Evolutionary conservation across 139 green algal genomes (phyloP), one percentile per base, ranked within the genome.

Genomic region (Eudorina sp.): DNA sequence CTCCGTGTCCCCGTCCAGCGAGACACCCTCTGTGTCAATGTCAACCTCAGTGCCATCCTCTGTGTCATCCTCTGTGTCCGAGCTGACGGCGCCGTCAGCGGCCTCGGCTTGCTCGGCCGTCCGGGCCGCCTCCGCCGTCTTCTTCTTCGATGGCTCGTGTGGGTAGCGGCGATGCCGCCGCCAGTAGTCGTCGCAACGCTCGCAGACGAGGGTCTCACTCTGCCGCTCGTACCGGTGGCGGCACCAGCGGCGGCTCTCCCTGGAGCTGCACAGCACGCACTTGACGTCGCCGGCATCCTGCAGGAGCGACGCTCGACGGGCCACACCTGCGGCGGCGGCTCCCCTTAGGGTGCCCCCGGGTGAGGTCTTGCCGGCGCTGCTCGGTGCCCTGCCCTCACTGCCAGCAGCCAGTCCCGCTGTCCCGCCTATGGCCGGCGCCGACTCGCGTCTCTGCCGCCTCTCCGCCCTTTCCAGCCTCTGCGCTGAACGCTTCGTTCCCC

Each of bases 151-250:
- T 29, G 19, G 19, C 69, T 77, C 51, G 36, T 9, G 25, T 11
- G 78, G 58, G 40, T 85, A 85, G 18, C 4, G 6, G 6, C 40
- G 9, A 19, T 85, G 78, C 0, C 78, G 55, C 27, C 78, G 55
- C 16, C 25, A 75, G 38, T 75, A 74, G 53, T 85, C 78, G 13
- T 85, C 78, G 58, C 78, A 85, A 0, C 55, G 55, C 38, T 85
- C 78, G 41, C 78, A 85, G 9, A 27, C 46, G 8, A 81, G 9
- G 11, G 7, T 23, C 9, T 38, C 55, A 27, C 2, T 4, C 0
- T 58, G 40, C 23, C 31, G 25, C 55, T 43, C 9, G 6, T 84
- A 53, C 0, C 78, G 40, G 55, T 74, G 78, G 11, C 38, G 58
- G 55, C 58, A 74, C 78, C 78, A 85, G 23, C 78, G 78, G 38